A percentile compares a stretch with the other conserved stretches of the same genome.
phyloP scores from a whole-genome alignment of 805 yeast genomes.

The Candida odintsovae region DNA sequence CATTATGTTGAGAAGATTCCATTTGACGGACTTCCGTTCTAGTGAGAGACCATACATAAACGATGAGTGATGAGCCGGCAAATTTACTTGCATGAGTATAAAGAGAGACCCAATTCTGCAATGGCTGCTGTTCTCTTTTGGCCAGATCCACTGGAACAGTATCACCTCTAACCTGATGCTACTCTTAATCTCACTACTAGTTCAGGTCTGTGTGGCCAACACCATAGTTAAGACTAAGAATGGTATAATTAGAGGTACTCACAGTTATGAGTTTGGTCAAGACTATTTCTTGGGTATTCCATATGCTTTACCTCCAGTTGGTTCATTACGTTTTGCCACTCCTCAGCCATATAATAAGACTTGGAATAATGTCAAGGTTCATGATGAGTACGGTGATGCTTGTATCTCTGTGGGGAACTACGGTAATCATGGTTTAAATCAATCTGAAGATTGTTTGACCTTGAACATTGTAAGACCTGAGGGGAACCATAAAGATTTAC shows the following conservation, averaged over 20 bases:
- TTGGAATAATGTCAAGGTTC: slow-evolving; percentile 11
- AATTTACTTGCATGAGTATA: not conserved
- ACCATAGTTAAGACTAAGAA: slow-evolving; percentile 2
- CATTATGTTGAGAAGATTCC: too few species aligned
- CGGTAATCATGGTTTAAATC: slow-evolving; percentile 7
- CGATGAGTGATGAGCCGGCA: not conserved
- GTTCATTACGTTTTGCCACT: slow-evolving; percentile 20
- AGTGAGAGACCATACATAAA: too few species aligned
- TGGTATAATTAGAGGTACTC: slow-evolving; percentile 12
- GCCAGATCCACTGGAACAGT: too few species aligned
- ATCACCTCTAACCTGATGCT: too few species aligned
- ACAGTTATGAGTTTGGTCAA: slow-evolving; percentile 9
- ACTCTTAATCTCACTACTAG: not conserved
- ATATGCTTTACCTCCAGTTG: slow-evolving; percentile 26
- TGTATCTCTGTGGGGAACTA: slow-evolving; percentile 15
- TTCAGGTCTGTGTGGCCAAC: not conserved
- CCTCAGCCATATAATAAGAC: slow-evolving; percentile 16
- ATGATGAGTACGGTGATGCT: slow-evolving; percentile 20
- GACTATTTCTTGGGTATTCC: slow-evolving; percentile 22
- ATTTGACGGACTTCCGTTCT: too few species aligned
- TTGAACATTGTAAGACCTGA: slow-evolving; percentile 24
- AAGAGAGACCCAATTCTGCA: not conserved
- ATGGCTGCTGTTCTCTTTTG: too few species aligned
- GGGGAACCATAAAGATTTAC: slow-evolving; percentile 14
- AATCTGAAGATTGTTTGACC: slow-evolving; percentile 27